Evolutionary conservation across 148 eudicot species (phyloP).

Genomic region (Vaccinium vitisidaea): DNA sequence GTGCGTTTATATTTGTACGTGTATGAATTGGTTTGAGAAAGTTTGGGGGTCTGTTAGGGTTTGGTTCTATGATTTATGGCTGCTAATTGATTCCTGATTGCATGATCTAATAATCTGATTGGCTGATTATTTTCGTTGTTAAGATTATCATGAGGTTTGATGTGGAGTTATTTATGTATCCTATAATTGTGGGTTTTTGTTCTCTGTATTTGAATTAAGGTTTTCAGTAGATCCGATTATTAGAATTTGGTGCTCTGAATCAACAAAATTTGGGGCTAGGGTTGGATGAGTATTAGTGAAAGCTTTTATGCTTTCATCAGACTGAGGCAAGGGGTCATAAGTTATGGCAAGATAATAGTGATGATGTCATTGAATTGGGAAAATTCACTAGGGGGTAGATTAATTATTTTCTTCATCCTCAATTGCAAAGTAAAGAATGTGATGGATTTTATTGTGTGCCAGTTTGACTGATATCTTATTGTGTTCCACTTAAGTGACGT

Average conservation of each 20-base stretch:
- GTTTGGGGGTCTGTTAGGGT: background rate
- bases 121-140: background rate
- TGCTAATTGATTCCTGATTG: conserved; percentile 8
- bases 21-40: background rate
- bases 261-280: background rate
- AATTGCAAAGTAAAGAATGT: background rate
- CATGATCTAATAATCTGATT: conserved; percentile 1
- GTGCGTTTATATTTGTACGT: background rate
- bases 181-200: background rate
- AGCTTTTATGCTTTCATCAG: background rate
- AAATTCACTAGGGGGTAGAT: background rate
- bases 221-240: background rate
- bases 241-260: background rate
- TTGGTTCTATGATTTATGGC: background rate
- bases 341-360: background rate
- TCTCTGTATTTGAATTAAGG: background rate
- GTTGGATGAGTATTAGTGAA: background rate
- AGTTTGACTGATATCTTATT: background rate
- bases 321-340: background rate
- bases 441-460: background rate
- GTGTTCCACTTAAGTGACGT: background rate
- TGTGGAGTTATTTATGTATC: background rate
- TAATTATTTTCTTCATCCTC: background rate
- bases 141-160: background rate
- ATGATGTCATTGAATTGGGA: no score